Base-by-base conservation (phyloP, 1,284 basidiomycete species). In the Fomitopsis schrenkii region DNA sequence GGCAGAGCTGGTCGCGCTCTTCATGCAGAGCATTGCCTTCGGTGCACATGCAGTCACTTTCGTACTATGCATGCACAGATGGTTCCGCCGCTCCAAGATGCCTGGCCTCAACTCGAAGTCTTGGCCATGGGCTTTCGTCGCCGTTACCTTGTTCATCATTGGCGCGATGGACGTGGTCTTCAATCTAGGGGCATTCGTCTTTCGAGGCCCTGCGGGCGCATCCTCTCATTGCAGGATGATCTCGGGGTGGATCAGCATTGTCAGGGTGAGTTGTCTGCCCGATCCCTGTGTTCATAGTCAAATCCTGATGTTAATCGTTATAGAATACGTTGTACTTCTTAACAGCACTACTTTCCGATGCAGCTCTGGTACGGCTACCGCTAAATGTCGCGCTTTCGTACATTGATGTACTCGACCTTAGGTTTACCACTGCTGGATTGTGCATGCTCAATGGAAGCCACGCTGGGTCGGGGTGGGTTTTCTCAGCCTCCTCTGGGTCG, bases 401-500 rank as follows among this genome's bases (percentile, higher is more conserved):
- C 44, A 54, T 22, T 17, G 40, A 48, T 41, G 1, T 45, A 10
- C 5, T 26, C 26, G 5, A 30, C 19, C 4, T 22, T 10, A 48
- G 19, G 7, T 26, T 2, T 72, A 70, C 57, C 69, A 70, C 2
- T 71, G 68, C 57, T 74, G 67, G 66, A 52, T 64, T 7, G 60
- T 74, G 2, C 68, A 64, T 22, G 48, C 48, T 4, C 3, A 50
- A 3, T 50, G 48, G 48, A 45, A 45, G 45, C 60, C 57, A 3
- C 62, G 62, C 15, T 68, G 62, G 62, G 12, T 44, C 15, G 59
- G 70, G 2, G 52, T 71, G 3, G 55, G 44, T 15, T 30, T 63
- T 6, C 63, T 69, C 3, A 35, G 63, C 2, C 33, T 71, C 22
- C 50, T 73, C 1, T 72, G 68, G 67, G 3, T 68, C 15, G 67